Conservation (phyloP, 2,329 filamentous ascomycete species). For the Hawksworthiomyces lignivorus region DNA sequence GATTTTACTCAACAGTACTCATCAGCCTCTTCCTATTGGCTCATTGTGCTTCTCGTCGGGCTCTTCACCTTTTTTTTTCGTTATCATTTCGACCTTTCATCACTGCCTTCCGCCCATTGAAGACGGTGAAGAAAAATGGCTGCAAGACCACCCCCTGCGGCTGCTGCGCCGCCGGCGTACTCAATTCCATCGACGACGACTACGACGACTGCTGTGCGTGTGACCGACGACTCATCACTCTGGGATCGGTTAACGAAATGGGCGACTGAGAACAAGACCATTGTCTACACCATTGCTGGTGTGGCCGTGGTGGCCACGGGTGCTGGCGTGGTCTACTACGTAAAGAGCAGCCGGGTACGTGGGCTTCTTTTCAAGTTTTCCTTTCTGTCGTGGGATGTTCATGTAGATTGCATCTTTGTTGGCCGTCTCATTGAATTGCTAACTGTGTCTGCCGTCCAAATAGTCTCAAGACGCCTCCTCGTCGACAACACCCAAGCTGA, state of each 20-base stretch:
- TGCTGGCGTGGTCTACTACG: constrained; percentile 88
- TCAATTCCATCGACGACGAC: constrained; percentile 23
- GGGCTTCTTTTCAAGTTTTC: constrained; percentile 3
- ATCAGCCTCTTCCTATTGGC: no score
- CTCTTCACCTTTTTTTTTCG: no score
- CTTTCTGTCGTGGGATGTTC: not conserved
- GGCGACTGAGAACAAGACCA: constrained; percentile 91
- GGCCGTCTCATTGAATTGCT: not conserved
- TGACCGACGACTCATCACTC: constrained; percentile 57
- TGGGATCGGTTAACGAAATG: constrained; percentile 89
- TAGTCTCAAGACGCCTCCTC: not conserved
- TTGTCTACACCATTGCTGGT: constrained; percentile 93
- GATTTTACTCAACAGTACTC: no score
- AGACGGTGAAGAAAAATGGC: constrained; percentile 28
- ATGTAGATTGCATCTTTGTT: not conserved
- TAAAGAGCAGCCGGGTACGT: constrained; percentile 54
- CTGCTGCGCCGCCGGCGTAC: constrained; percentile 37
- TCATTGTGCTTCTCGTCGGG: no score
- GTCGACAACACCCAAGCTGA: constrained; percentile 56
- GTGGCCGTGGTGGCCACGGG: constrained; percentile 86
- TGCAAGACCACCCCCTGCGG: constrained; percentile 29
- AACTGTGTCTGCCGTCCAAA: not conserved
- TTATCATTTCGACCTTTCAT: no score
- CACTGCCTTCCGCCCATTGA: not conserved
- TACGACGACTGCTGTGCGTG: constrained; percentile 34